Percentiles rank a stretch among this genome's conserved stretches.
Conservation (phyloP, 2,329 filamentous ascomycete species). For the Fusarium austroafricanum region DNA sequence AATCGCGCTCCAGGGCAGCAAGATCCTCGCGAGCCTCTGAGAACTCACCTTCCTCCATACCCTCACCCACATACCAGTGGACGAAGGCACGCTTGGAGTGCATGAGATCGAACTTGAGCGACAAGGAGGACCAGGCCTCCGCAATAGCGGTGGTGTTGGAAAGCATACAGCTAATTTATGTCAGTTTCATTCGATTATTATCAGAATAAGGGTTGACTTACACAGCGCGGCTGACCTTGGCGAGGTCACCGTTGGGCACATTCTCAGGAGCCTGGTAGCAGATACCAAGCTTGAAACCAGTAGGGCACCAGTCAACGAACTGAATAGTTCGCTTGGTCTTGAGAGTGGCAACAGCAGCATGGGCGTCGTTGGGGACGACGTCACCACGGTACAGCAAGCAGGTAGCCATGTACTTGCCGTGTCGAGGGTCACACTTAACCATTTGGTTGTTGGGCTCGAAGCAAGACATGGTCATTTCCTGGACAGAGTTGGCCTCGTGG, state of each 20-base stretch:
- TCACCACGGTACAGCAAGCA: slow-evolving; percentile 98
- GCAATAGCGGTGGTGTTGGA: slow-evolving; percentile 99
- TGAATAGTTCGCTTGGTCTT: slow-evolving; percentile 99
- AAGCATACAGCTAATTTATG: slow-evolving; percentile 83
- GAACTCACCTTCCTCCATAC: slow-evolving; percentile 99
- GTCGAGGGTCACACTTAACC: slow-evolving; percentile 98
- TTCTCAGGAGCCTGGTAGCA: slow-evolving; percentile 98
- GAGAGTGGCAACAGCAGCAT: slow-evolving; percentile 90
- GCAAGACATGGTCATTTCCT: slow-evolving; percentile 98
- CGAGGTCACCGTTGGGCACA: slow-evolving; percentile 96
- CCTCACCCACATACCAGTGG: slow-evolving; percentile 99
- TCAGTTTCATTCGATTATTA: background rate
- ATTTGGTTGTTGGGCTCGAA: slow-evolving; percentile 99
- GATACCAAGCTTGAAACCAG: slow-evolving; percentile 99
- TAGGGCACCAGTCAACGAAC: slow-evolving; percentile 99
- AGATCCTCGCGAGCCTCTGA: slow-evolving; percentile 98
- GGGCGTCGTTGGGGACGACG: slow-evolving; percentile 95
- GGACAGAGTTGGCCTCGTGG: slow-evolving; percentile 97
- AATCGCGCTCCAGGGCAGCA: slow-evolving; percentile 96
- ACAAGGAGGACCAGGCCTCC: slow-evolving; percentile 96
- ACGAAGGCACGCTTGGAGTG: slow-evolving; percentile 99
- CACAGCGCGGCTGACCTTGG: slow-evolving; percentile 98
- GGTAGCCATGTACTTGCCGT: slow-evolving; percentile 99
- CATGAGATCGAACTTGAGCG: slow-evolving; percentile 99
- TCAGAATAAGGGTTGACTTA: slow-evolving; percentile 64